phyloP scores from a whole-genome alignment of 2,329 filamentous ascomycete genomes.

The Epichloe gansuensis region DNA sequence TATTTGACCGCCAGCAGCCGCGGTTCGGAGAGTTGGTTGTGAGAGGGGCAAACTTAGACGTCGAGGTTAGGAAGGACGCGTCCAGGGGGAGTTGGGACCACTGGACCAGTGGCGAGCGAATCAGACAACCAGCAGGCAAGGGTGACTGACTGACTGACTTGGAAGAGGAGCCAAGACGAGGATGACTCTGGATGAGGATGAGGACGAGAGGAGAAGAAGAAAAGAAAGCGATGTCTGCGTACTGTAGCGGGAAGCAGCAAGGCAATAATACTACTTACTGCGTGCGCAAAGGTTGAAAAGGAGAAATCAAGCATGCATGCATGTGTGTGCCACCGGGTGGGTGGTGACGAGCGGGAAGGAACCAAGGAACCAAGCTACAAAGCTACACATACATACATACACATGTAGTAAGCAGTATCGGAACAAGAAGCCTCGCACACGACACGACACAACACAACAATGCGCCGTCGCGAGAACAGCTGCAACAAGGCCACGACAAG shows the following conservation, averaged over 20 bases:
- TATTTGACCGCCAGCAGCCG: neutral
- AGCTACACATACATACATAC: too few species aligned
- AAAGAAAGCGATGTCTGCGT: neutral
- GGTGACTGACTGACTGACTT: neutral
- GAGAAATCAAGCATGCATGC: neutral
- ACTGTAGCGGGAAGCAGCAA: neutral
- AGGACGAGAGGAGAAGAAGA: neutral
- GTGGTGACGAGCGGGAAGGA: constrained; percentile 3
- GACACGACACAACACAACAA: too few species aligned
- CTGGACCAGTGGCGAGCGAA: neutral
- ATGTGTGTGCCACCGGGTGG: neutral
- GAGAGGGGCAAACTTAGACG: neutral
- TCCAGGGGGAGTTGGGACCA: neutral
- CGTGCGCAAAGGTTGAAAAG: neutral
- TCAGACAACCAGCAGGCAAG: neutral
- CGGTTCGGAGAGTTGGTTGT: neutral
- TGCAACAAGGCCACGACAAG: too few species aligned
- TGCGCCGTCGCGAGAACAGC: too few species aligned
- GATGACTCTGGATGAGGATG: neutral
- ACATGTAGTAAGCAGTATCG: too few species aligned
- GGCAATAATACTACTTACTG: neutral
- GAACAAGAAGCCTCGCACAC: too few species aligned
- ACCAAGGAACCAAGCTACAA: constrained; percentile 1
- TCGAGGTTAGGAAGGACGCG: neutral
- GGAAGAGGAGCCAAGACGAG: neutral